These are phyloP conservation scores for Plasmodium relictum DNA, from an alignment of 169 alveolate species.

Conservation along the genomic window DNA sequence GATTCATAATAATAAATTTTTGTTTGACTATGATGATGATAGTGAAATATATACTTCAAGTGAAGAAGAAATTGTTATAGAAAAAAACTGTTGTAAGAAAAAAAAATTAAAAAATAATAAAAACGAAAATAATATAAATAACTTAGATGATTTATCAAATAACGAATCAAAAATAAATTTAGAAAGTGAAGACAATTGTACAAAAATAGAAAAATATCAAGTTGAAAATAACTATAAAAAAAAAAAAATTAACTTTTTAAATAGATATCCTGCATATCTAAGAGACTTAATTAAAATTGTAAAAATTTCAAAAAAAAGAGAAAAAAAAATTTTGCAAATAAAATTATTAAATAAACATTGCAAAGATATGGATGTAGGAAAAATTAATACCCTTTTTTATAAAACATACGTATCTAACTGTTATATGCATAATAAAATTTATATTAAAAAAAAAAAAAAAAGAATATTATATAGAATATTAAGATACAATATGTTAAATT, in stretches of 20 bases:
- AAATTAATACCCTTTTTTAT: conserved; percentile 42
- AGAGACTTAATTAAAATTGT: conserved; percentile 69
- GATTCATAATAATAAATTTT: conserved; percentile 41
- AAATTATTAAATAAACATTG: conserved; percentile 37
- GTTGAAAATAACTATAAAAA: conserved; percentile 22
- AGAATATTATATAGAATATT: conserved; percentile 62
- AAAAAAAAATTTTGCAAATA: conserved; percentile 49
- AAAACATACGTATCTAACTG: conserved; percentile 19
- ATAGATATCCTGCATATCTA: conserved; percentile 60
- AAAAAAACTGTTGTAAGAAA: conserved; percentile 4
- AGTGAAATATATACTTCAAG: conserved; percentile 74
- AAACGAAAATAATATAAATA: conserved; percentile 3
- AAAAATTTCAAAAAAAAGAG: conserved; percentile 47
- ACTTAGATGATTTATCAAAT: background rate
- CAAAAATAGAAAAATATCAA: conserved; percentile 2
- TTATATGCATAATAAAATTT: conserved; percentile 41
- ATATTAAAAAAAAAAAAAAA: conserved; percentile 43
- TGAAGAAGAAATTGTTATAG: conserved; percentile 76
- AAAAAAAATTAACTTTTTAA: conserved; percentile 41
- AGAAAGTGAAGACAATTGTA: background rate
- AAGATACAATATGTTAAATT: conserved; percentile 53
- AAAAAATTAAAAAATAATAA: background rate
- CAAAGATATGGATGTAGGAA: conserved; percentile 23
- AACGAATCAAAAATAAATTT: background rate
- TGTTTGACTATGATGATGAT: conserved; percentile 76